A percentile compares a stretch with the other conserved stretches of the same genome.
Evolutionary conservation across 2,329 filamentous ascomycete genomes (phyloP).

Genomic region (Xylogone sp.): DNA sequence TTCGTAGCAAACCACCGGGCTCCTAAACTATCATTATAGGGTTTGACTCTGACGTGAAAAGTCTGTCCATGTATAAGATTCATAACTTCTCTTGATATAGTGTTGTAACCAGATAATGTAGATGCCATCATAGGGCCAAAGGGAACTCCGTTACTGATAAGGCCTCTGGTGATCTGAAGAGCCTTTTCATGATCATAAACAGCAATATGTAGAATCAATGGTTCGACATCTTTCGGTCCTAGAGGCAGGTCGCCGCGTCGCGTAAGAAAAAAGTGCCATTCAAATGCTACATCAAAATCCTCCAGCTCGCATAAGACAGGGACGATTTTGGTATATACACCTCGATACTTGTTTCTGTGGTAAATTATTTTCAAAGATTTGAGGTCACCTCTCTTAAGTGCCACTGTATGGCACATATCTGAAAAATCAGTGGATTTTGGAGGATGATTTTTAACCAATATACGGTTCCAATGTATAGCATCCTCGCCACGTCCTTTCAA

Average conservation of each 20-base stretch:
- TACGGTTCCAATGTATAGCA: slow-evolving; percentile 24
- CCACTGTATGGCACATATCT: slow-evolving; percentile 28
- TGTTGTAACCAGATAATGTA: slow-evolving; percentile 8
- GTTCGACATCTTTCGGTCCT: slow-evolving; percentile 31
- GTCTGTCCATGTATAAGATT: slow-evolving; percentile 26
- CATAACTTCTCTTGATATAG: slow-evolving; percentile 27
- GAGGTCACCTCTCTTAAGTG: slow-evolving; percentile 21
- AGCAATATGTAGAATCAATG: slow-evolving; percentile 35
- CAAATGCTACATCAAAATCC: slow-evolving; percentile 33
- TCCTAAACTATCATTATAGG: slow-evolving; percentile 65
- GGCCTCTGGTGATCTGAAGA: slow-evolving; percentile 16
- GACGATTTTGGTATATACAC: slow-evolving; percentile 40
- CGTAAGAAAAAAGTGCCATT: slow-evolving; percentile 43
- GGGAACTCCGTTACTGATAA: slow-evolving; percentile 20
- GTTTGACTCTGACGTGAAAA: slow-evolving; percentile 33
- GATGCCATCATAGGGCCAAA: slow-evolving; percentile 12
- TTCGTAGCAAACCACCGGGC: slow-evolving; percentile 79
- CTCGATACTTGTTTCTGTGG: slow-evolving; percentile 28
- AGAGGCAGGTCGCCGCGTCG: slow-evolving; percentile 37
- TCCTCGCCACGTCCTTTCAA: slow-evolving; percentile 12
- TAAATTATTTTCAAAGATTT: slow-evolving; percentile 38
- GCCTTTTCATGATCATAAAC: slow-evolving; percentile 26
- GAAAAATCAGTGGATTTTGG: slow-evolving; percentile 32
- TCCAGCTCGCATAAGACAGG: slow-evolving; percentile 33
- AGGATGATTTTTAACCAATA: slow-evolving; percentile 18